phyloP scores from a whole-genome alignment of 192 early-diverging fungal species.

The Cetraspora pellucida region DNA sequence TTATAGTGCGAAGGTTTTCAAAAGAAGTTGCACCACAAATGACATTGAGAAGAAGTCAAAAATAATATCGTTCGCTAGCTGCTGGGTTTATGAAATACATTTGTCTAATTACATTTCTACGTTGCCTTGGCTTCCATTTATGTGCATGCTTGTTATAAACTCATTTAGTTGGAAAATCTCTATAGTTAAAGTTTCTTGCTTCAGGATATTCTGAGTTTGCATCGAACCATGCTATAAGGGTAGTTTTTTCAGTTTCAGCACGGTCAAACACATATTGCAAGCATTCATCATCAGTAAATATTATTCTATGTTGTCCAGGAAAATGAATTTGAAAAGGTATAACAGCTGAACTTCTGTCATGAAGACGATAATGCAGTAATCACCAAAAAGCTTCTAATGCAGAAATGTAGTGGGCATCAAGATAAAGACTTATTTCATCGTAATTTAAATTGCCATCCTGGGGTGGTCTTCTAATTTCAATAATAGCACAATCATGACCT shows the following conservation, averaged over 20 bases:
- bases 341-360: too few species aligned
- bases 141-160: slow-evolving; percentile 19
- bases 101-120: slow-evolving; percentile 26
- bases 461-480: too few species aligned
- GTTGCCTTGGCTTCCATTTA: slow-evolving; percentile 19
- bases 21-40: slow-evolving; percentile 30
- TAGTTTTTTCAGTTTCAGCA: neutral
- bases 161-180: slow-evolving; percentile 27
- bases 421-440: too few species aligned
- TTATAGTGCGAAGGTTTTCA: slow-evolving; percentile 33
- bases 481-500: too few species aligned
- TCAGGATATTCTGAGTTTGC: slow-evolving; percentile 11
- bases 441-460: too few species aligned
- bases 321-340: too few species aligned
- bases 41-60: slow-evolving; percentile 29
- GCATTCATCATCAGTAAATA: slow-evolving; percentile 21
- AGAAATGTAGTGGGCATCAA: too few species aligned
- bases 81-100: slow-evolving; percentile 30
- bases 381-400: slow-evolving; percentile 37
- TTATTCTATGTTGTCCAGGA: too few species aligned
- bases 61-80: slow-evolving; percentile 38
- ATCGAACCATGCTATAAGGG: too few species aligned
- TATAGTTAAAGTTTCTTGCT: slow-evolving; percentile 13
- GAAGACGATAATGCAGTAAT: slow-evolving; percentile 36
- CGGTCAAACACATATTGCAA: slow-evolving; percentile 19